A percentile compares a stretch with the other conserved stretches of the same genome.
Conservation (phyloP, 805 yeast species). For the Metschnikowia hibisci region DNA sequence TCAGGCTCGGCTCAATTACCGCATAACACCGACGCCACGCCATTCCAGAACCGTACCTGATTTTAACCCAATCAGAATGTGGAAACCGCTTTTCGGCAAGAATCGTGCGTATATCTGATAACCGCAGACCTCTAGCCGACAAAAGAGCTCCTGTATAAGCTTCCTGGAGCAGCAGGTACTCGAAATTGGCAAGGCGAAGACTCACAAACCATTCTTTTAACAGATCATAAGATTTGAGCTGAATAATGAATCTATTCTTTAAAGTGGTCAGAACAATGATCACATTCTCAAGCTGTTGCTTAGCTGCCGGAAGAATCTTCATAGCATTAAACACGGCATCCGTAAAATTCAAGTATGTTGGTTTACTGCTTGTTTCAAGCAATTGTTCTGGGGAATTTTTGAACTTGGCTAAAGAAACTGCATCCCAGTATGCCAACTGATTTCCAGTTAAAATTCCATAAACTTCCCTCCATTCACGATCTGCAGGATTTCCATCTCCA, state of each 20-base stretch:
- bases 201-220: slow-evolving; percentile 80
- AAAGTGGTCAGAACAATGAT: slow-evolving; percentile 89
- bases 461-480: slow-evolving; percentile 86
- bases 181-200: slow-evolving; percentile 74
- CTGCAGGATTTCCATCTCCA: slow-evolving; percentile 82
- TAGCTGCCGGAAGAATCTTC: slow-evolving; percentile 60
- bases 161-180: slow-evolving; percentile 80
- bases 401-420: slow-evolving; percentile 55
- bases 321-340: slow-evolving; percentile 83
- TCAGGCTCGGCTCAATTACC: slow-evolving; percentile 69
- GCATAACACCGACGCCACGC: slow-evolving; percentile 96
- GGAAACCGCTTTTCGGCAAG: slow-evolving; percentile 79
- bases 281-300: slow-evolving; percentile 63
- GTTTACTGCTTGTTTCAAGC: slow-evolving; percentile 62
- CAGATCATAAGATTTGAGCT: slow-evolving; percentile 62
- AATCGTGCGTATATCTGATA: slow-evolving; percentile 82
- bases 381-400: slow-evolving; percentile 51
- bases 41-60: slow-evolving; percentile 95
- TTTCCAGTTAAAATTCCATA: slow-evolving; percentile 89
- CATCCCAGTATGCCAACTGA: slow-evolving; percentile 91
- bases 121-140: slow-evolving; percentile 83
- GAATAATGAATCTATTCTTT: slow-evolving; percentile 82
- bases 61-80: slow-evolving; percentile 93
- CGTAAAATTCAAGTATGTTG: slow-evolving; percentile 84
- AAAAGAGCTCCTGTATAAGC: slow-evolving; percentile 95